phyloP scores from a whole-genome alignment of 23 red algal species.

The Gracilaria gracilis region DNA sequence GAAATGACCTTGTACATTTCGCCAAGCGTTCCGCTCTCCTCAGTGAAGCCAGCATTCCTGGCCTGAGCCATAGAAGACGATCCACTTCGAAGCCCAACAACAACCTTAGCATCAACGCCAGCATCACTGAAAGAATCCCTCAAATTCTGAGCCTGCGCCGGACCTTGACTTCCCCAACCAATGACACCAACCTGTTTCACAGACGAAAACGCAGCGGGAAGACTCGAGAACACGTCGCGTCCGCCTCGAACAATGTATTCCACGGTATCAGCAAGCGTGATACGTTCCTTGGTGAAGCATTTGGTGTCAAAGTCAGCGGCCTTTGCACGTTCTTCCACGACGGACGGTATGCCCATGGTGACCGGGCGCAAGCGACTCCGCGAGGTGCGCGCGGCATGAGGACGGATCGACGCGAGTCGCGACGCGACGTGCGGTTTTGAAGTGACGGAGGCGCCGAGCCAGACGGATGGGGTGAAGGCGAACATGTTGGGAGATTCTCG shows the following conservation, averaged over 20 bases:
- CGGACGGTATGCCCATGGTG: constrained; percentile 57
- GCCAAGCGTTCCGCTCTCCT: constrained; percentile 92
- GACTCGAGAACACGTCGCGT: constrained; percentile 79
- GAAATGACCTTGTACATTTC: constrained; percentile 94
- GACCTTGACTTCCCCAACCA: constrained; percentile 98
- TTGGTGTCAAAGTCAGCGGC: constrained; percentile 83
- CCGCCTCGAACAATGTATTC: constrained; percentile 99
- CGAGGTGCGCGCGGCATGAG: neutral
- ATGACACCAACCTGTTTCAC: constrained; percentile 96
- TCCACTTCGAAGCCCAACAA: constrained; percentile 79
- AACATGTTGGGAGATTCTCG: constrained; percentile 7
- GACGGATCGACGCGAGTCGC: neutral
- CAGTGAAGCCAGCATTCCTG: constrained; percentile 79
- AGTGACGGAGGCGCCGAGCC: constrained; percentile 20
- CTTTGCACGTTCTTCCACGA: constrained; percentile 78
- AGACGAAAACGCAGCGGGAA: constrained; percentile 78
- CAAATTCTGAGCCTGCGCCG: constrained; percentile 98
- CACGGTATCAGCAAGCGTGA: constrained; percentile 72
- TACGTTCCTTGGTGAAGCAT: constrained; percentile 84
- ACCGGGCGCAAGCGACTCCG: neutral
- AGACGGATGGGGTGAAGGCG: constrained; percentile 27
- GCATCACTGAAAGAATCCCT: constrained; percentile 86
- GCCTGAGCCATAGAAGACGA: constrained; percentile 76
- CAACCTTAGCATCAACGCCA: constrained; percentile 85
- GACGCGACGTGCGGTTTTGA: neutral